A percentile compares a stretch with the other conserved stretches of the same genome.
Evolutionary conservation across 164 flowering plant species (phyloP).

Genomic region (Stephania cephalantha): DNA sequence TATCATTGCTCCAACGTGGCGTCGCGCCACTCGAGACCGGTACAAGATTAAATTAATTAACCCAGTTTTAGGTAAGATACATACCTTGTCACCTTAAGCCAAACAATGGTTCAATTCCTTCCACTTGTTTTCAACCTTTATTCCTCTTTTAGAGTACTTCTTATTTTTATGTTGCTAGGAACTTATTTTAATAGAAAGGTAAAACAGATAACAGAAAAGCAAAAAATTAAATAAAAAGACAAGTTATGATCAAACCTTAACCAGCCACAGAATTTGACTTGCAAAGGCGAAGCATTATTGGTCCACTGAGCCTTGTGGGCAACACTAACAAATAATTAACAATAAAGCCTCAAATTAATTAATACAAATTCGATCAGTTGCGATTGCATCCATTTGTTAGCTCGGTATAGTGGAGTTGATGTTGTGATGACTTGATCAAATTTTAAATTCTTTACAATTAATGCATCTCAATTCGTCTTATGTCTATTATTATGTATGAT

Average conservation of each 20-base stretch:
- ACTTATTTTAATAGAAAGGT: background rate
- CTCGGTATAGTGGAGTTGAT: too few species aligned
- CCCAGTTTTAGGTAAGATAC: background rate
- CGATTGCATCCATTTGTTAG: too few species aligned
- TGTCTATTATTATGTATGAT: too few species aligned
- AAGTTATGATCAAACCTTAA: background rate
- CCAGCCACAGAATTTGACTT: background rate
- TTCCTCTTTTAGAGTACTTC: background rate
- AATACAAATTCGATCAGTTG: too few species aligned
- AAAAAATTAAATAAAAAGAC: too few species aligned
- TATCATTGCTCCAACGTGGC: constrained; percentile 45
- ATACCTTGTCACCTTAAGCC: background rate
- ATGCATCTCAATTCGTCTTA: too few species aligned
- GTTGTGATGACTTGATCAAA: too few species aligned
- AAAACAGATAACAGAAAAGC: too few species aligned
- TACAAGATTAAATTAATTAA: background rate
- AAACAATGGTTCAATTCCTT: background rate
- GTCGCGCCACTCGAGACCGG: constrained; percentile 13
- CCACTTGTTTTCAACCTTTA: background rate
- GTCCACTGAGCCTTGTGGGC: background rate
- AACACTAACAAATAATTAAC: background rate
- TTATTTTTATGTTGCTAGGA: background rate
- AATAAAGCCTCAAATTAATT: too few species aligned
- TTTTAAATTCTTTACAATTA: too few species aligned
- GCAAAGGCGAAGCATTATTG: background rate